phyloP scores from a whole-genome alignment of 148 eudicot genomes.

The Cornus kousa region DNA sequence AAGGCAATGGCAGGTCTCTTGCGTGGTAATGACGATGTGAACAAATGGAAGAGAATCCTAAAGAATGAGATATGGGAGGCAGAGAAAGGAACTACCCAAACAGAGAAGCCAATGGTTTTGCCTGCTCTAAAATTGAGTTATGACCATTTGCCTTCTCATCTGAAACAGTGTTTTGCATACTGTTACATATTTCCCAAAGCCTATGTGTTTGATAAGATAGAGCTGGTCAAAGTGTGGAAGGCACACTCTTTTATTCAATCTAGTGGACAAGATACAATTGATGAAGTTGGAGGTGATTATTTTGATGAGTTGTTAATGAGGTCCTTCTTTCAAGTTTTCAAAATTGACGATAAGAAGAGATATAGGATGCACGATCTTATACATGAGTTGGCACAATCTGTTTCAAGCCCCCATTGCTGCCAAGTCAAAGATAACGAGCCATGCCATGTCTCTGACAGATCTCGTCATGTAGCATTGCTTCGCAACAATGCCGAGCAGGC shows the following conservation, averaged over 20 bases:
- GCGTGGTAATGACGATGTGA: constrained; percentile 12
- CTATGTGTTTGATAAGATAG: constrained; percentile 23
- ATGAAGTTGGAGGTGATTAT: constrained; percentile 17
- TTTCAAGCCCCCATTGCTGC: constrained; percentile 8
- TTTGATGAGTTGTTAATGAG: constrained; percentile 19
- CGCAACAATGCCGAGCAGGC: constrained; percentile 19
- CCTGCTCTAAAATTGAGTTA: constrained; percentile 31
- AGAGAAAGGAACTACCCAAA: constrained; percentile 1
- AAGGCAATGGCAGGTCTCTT: constrained; percentile 34
- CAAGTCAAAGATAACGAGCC: constrained; percentile 17
- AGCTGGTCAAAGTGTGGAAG: constrained; percentile 30
- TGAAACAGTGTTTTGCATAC: constrained; percentile 32
- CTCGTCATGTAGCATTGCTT: constrained; percentile 19
- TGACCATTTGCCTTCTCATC: constrained; percentile 19
- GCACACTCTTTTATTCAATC: constrained; percentile 18
- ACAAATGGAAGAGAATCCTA: constrained; percentile 23
- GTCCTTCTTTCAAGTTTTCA: constrained; percentile 29
- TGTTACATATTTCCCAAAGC: constrained; percentile 32
- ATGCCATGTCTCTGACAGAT: not conserved
- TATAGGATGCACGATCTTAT: constrained; percentile 34
- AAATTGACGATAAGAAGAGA: constrained; percentile 19
- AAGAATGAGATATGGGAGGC: constrained; percentile 25
- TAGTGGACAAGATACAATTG: constrained; percentile 6
- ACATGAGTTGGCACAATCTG: constrained; percentile 33
- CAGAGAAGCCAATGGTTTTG: constrained; percentile 9